A percentile compares a stretch with the other conserved stretches of the same genome.
Conservation (phyloP, 164 flowering plant species). For the Platanus orientalis region DNA sequence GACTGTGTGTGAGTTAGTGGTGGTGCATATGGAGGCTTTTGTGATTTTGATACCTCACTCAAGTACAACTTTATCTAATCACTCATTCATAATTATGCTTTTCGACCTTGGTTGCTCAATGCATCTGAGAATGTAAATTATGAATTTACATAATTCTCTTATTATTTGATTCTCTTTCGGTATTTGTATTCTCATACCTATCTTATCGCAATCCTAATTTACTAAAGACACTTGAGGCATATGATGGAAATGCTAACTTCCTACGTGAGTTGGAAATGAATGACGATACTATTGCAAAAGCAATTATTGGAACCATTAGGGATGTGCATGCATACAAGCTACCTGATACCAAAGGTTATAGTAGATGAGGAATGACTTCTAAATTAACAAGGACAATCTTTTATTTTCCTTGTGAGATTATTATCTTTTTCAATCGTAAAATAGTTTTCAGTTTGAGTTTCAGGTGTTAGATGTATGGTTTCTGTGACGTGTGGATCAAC, state of each 20-base stretch:
- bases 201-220: slow-evolving; percentile 97
- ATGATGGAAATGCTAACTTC: slow-evolving; percentile 77
- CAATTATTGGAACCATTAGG: slow-evolving; percentile 97
- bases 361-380: slow-evolving; percentile 61
- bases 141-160: slow-evolving; percentile 1
- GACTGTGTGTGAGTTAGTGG: too few relatives aligned
- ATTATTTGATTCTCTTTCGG: slow-evolving; percentile 10
- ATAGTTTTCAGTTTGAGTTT: slow-evolving; percentile 7
- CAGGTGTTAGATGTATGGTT: slow-evolving; percentile 99
- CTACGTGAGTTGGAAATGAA: slow-evolving; percentile 80
- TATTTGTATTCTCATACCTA: slow-evolving; percentile 87
- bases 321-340: slow-evolving; percentile 95
- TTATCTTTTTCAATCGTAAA: background rate
- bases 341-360: slow-evolving; percentile 99
- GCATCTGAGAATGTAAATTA: background rate
- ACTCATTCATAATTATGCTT: background rate
- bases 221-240: slow-evolving; percentile 87
- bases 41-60: too few relatives aligned
- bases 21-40: too few relatives aligned
- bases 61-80: slow-evolving; percentile 33
- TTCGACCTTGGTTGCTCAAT: background rate
- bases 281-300: slow-evolving; percentile 81
- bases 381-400: too few relatives aligned
- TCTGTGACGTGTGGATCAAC: slow-evolving; percentile 83
- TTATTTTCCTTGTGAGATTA: too few relatives aligned